phyloP scores from a whole-genome alignment of 805 yeast genomes.

The Candida ascalaphidarum region DNA sequence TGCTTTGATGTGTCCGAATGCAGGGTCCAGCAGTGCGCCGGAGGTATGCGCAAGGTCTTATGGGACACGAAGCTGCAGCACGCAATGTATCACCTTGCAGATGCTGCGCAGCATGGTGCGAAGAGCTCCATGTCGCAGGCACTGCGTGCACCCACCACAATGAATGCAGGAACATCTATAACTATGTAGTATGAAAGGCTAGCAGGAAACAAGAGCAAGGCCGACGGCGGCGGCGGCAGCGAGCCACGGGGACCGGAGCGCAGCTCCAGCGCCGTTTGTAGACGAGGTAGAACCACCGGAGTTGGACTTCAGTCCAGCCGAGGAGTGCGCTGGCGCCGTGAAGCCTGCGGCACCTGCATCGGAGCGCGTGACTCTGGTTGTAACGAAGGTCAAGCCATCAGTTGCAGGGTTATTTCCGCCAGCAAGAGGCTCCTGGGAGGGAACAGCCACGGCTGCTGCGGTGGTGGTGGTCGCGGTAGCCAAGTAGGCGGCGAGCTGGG shows the following conservation, averaged over 20 bases:
- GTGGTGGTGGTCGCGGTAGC: slow-evolving; percentile 6
- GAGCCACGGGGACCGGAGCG: neutral
- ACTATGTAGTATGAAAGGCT: slow-evolving; percentile 1
- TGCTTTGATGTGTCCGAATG: neutral
- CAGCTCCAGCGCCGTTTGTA: neutral
- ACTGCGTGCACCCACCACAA: too few relatives aligned
- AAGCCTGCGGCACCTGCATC: slow-evolving; percentile 4
- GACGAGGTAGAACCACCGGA: neutral
- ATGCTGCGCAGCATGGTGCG: too few relatives aligned
- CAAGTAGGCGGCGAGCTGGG: slow-evolving; percentile 6
- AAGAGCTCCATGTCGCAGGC: too few relatives aligned
- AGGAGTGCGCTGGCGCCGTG: slow-evolving; percentile 2
- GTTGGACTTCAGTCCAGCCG: neutral
- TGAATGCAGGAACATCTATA: neutral
- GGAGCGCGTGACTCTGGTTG: slow-evolving; percentile 22
- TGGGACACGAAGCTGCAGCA: too few relatives aligned
- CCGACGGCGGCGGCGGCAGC: slow-evolving; percentile 3
- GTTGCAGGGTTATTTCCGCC: slow-evolving; percentile 15
- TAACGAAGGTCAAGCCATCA: slow-evolving; percentile 16
- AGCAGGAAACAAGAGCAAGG: slow-evolving; percentile 1
- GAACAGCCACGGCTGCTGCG: slow-evolving; percentile 8
- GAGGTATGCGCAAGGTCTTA: too few relatives aligned
- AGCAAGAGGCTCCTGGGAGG: slow-evolving; percentile 6
- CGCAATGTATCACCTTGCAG: too few relatives aligned
- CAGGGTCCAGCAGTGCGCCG: too few relatives aligned